These are phyloP conservation scores for Diplodia corticola DNA, from an alignment of 2,329 filamentous ascomycete genomes.

Conservation along the genomic window DNA sequence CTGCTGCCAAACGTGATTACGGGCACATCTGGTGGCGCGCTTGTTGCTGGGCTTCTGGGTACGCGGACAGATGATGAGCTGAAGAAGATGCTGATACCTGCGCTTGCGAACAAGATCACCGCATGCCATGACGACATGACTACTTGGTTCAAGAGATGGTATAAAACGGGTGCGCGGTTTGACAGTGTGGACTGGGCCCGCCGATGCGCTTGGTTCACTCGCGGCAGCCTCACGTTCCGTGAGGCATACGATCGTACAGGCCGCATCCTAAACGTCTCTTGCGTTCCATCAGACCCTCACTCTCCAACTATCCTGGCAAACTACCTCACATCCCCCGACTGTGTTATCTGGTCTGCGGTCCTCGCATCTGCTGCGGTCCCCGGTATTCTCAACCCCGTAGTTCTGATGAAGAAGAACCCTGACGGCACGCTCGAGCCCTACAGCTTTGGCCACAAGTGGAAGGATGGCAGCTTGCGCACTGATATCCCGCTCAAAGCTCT, in stretches of 20 bases:
- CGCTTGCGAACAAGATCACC: constrained; percentile 79
- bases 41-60: constrained; percentile 82
- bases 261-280: constrained; percentile 91
- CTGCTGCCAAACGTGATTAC: constrained; percentile 92
- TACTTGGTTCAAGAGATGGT: constrained; percentile 83
- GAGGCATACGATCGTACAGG: constrained; percentile 95
- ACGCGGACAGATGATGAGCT: constrained; percentile 92
- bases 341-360: constrained; percentile 97
- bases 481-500: constrained; percentile 94
- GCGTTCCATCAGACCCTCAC: constrained; percentile 93
- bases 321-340: constrained; percentile 92
- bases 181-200: constrained; percentile 90
- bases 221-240: constrained; percentile 87
- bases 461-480: constrained; percentile 89
- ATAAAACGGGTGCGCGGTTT: constrained; percentile 88
- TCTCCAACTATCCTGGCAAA: constrained; percentile 91
- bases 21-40: constrained; percentile 88
- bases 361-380: constrained; percentile 93
- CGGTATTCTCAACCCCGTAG: constrained; percentile 91
- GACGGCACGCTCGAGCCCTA: constrained; percentile 81
- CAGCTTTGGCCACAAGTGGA: constrained; percentile 99
- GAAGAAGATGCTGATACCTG: constrained; percentile 79
- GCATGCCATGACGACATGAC: constrained; percentile 77
- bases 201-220: constrained; percentile 84
- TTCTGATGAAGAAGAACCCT: constrained; percentile 82